These are phyloP conservation scores for Strobilomyces echinocephalus DNA, from an alignment of 768 basidiomycete species.

Conservation along the genomic window DNA sequence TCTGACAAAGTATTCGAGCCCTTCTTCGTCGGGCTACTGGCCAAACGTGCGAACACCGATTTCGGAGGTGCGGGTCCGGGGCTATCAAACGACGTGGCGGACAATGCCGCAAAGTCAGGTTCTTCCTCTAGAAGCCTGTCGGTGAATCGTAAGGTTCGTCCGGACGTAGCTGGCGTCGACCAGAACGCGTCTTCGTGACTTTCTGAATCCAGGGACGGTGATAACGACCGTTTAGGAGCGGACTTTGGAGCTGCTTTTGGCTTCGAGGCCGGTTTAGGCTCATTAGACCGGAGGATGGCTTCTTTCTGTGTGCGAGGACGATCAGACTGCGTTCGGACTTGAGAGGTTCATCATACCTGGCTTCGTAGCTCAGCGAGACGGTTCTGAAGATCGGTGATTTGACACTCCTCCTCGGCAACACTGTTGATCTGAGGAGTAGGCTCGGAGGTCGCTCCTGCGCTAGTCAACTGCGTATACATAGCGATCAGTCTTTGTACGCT, in stretches of 20 bases:
- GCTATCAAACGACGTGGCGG: constrained; percentile 42
- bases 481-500: constrained; percentile 1
- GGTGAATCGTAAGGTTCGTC: constrained; percentile 58
- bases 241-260: constrained; percentile 11
- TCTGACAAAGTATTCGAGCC: background rate
- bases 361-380: constrained; percentile 38
- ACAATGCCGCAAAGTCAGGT: constrained; percentile 51
- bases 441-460: constrained; percentile 10
- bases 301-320: constrained; percentile 23
- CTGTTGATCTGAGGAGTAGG: constrained; percentile 26
- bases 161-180: constrained; percentile 51
- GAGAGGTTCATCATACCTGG: constrained; percentile 29
- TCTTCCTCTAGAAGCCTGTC: constrained; percentile 62
- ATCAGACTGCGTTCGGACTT: background rate
- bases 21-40: constrained; percentile 7
- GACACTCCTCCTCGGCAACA: constrained; percentile 38
- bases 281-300: constrained; percentile 21
- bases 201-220: constrained; percentile 26
- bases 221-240: constrained; percentile 10
- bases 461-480: constrained; percentile 13
- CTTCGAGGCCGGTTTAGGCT: constrained; percentile 7
- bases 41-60: constrained; percentile 27
- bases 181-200: constrained; percentile 57
- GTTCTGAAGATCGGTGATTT: constrained; percentile 39
- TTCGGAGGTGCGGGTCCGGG: constrained; percentile 35